A percentile compares a stretch with the other conserved stretches of the same genome.
Conservation (phyloP, 1,284 basidiomycete genomes). For the Trichosporon sp. region DNA sequence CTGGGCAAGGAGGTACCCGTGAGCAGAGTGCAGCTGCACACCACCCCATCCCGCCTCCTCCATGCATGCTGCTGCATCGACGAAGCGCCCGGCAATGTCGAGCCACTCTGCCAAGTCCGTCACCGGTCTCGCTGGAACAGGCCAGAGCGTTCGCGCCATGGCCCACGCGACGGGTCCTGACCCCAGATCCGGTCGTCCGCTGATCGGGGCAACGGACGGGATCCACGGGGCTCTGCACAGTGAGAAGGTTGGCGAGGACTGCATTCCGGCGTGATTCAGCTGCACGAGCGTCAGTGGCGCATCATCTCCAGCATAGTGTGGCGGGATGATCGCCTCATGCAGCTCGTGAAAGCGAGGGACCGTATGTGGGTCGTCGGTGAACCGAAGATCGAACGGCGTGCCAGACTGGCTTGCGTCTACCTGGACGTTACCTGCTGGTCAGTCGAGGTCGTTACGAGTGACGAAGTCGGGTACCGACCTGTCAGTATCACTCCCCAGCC, state of each 20-base stretch:
- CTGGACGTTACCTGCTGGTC: conserved; percentile 64
- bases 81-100: conserved; percentile 61
- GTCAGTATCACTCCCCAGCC: conserved; percentile 87
- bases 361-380: conserved; percentile 52
- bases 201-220: conserved; percentile 67
- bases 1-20: conserved; percentile 81
- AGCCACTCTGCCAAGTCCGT: conserved; percentile 56
- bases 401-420: conserved; percentile 66
- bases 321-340: conserved; percentile 54
- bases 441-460: background rate
- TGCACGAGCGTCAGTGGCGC: conserved; percentile 57
- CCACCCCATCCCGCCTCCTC: conserved; percentile 76
- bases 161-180: conserved; percentile 47
- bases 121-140: conserved; percentile 53
- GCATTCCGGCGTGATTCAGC: conserved; percentile 78
- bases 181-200: conserved; percentile 52
- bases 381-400: conserved; percentile 70
- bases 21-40: conserved; percentile 78
- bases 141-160: conserved; percentile 59
- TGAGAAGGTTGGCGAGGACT: conserved; percentile 57
- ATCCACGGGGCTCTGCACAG: conserved; percentile 34
- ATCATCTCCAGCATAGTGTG: background rate
- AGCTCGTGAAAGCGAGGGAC: conserved; percentile 55
- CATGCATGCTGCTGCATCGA: conserved; percentile 63
- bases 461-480: conserved; percentile 46